Conservation (phyloP, 2,329 filamentous ascomycete genomes). For the Atkinsonella hypoxylon region DNA sequence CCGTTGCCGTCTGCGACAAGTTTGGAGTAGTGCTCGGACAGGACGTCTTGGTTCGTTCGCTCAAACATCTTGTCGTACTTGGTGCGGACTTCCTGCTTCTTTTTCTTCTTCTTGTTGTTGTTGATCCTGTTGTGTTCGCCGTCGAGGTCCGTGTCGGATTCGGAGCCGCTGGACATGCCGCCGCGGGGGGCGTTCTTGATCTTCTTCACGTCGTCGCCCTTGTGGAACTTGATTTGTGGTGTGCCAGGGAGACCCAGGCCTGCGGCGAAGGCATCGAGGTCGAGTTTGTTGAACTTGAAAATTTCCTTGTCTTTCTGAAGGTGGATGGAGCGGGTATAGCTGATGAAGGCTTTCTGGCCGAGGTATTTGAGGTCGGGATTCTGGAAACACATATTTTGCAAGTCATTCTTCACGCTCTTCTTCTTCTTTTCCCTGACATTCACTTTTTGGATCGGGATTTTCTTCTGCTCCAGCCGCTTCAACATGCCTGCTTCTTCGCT, state of each 20-base stretch:
- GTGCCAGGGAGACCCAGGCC: constrained; percentile 84
- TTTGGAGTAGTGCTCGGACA: constrained; percentile 88
- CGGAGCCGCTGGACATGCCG: constrained; percentile 50
- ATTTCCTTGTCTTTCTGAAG: constrained; percentile 86
- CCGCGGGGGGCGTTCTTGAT: constrained; percentile 75
- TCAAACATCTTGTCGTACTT: constrained; percentile 99
- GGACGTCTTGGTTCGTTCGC: constrained; percentile 84
- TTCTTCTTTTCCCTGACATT: constrained; percentile 85
- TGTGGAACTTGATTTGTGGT: constrained; percentile 85
- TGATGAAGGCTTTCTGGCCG: constrained; percentile 90
- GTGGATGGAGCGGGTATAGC: constrained; percentile 74
- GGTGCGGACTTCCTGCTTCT: constrained; percentile 61
- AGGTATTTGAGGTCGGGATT: constrained; percentile 89
- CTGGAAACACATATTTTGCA: constrained; percentile 94
- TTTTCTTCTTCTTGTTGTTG: constrained; percentile 44
- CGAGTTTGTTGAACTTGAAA: constrained; percentile 72
- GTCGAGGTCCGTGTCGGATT: constrained; percentile 41
- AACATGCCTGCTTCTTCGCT: constrained; percentile 91
- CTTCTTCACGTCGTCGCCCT: constrained; percentile 76
- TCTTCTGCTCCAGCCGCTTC: constrained; percentile 72
- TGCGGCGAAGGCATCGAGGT: constrained; percentile 73
- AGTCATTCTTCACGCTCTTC: constrained; percentile 66
- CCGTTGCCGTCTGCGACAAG: constrained; percentile 55
- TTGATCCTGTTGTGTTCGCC: constrained; percentile 14
- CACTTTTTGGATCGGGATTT: constrained; percentile 77